Evolutionary conservation across 2,329 filamentous ascomycete species (phyloP), one percentile per base, ranked within the genome.

Genomic region (Alternaria arborescens): DNA sequence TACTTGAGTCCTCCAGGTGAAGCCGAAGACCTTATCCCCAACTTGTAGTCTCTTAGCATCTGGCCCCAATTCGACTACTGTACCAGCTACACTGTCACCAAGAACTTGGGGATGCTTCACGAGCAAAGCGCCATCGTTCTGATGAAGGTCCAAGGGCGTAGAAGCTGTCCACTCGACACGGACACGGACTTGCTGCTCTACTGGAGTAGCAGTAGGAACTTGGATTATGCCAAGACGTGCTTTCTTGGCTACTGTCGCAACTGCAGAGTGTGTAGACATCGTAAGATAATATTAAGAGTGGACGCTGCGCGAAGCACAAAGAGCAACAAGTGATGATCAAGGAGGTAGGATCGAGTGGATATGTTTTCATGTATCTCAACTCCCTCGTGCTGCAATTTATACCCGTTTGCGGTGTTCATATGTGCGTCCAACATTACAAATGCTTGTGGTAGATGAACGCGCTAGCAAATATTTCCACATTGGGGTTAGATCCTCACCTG

Each of bases 81-180:
- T 81, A 3, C 88, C 87, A 5, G 82, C 85, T 4, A 81, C 76
- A 22, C 82, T 81, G 55, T 83, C 82, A 34, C 87, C 86, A 10
- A 86, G 78, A 6, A 85, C 76, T 62, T 82, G 78, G 0, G 86
- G 86, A 24, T 82, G 75, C 28, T 78, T 68, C 11, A 88, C 80
- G 12, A 88, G 71, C 0, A 89, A 77, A 0, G 85, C 86, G 36
- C 87, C 86, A 66, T 89, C 86, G 44, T 86, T 85, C 60, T 86
- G 83, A 74, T 89, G 88, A 6, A 89, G 77, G 66, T 89, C 86
- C 0, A 89, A 78, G 0, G 88, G 88, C 1, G 85, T 87, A 1
- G 87, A 88, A 3, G 86, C 83, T 2, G 86, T 87, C 85, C 85
- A 89, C 58, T 83, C 77, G 10, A 87, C 83, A 26, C 79, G 82